Base-by-base conservation (phyloP, 2,329 filamentous ascomycete species). In the Aureobasidium uvarum region DNA sequence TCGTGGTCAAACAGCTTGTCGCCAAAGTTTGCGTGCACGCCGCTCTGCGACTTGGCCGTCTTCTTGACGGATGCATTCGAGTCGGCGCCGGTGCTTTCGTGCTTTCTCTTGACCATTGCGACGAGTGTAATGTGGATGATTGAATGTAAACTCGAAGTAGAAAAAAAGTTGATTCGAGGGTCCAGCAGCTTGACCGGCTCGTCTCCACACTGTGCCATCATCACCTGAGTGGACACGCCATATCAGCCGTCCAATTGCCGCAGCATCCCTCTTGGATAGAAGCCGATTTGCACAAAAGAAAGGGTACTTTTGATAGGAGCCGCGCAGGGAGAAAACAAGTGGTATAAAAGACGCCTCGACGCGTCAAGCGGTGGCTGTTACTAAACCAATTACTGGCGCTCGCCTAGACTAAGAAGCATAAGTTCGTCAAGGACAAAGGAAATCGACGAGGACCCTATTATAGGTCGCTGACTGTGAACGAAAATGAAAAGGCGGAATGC, bases 1-100 rank as follows among this genome's bases (percentile, higher is more conserved):
- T 82, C 71, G 63, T 82, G 74, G 70, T 87, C 84, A 73, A 91
- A 90, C 45, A 92, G 83, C 5, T 85, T 87, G 62, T 83, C 80
- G 64, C 86, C 84, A 74, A 92, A 92, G 51, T 86, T 81, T 67
- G 81, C 77, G 70, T 83, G 80, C 60, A 85, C 81, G 58, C 60
- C 59, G 20, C 20, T 36, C 25, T 52, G 55, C 11, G 48, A 41
- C 31, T 50, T 64, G 16, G 62, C 59, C 11, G 66, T 71, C 69
- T 79, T 80, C 68, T 77, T 78, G 54, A 71, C 69, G 63, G 73
- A 74, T 69, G 74, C 74, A 69, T 76, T 75, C 67, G 67, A 62
- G 55, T 70, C 69, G 18, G 39, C 48, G 11, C 23, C 43, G 16
- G 50, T 50, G 56, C 72, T 70, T 41, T 78, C 74, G 63, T 74